A percentile compares a stretch with the other conserved stretches of the same genome.
phyloP scores from a whole-genome alignment of 306 rosid genomes.

The Psophocarpus tetragonolobus region DNA sequence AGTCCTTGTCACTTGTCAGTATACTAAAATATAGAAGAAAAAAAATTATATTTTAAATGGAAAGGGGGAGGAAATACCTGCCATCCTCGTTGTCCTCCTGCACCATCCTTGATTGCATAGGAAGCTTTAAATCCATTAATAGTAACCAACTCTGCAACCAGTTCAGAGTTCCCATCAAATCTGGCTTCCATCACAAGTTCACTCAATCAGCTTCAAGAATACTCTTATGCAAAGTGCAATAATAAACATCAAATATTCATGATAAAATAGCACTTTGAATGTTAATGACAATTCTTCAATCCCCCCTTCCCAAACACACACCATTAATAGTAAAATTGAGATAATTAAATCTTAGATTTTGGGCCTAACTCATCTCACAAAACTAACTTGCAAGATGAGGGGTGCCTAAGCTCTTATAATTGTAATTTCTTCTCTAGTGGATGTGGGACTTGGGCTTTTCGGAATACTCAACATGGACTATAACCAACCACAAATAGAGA shows the following conservation, averaged over 20 bases:
- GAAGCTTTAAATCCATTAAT: slow-evolving; percentile 93
- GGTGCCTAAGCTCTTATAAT: neutral
- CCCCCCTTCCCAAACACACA: neutral
- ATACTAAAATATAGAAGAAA: neutral
- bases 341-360: neutral
- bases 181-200: slow-evolving; percentile 87
- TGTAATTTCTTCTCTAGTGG: neutral
- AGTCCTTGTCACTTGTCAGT: slow-evolving; percentile 29
- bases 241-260: neutral
- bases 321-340: neutral
- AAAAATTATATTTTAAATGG: neutral
- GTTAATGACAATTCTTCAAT: neutral
- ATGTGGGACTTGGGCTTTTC: neutral
- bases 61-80: slow-evolving; percentile 52
- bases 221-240: slow-evolving; percentile 31
- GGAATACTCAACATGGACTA: neutral
- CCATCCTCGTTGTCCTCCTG: slow-evolving; percentile 98
- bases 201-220: slow-evolving; percentile 54
- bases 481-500: neutral
- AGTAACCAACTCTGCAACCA: slow-evolving; percentile 90
- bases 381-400: neutral
- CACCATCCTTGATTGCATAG: slow-evolving; percentile 92
- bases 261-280: neutral
- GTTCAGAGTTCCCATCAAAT: slow-evolving; percentile 93
- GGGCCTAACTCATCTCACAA: neutral